Evolutionary conservation across 805 yeast species (phyloP).

Genomic region (Debaryomyces hansenii): DNA sequence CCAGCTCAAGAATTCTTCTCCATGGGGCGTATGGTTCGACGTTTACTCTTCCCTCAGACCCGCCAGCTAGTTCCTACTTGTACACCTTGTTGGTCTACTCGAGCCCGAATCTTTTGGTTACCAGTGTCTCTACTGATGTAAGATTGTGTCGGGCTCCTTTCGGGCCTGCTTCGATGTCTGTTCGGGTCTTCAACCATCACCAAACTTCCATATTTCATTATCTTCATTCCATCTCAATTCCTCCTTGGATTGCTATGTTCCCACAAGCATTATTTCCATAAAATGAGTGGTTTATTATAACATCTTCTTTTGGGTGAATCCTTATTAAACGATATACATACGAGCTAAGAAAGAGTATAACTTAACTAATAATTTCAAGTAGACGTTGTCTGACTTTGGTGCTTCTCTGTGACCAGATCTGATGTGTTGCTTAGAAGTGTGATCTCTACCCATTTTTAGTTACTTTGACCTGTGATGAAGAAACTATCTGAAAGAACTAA

Average conservation of each 20-base stretch:
- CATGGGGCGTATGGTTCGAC: too few relatives aligned
- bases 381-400: slow-evolving; percentile 99
- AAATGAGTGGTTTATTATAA: background rate
- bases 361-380: slow-evolving; percentile 97
- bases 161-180: background rate
- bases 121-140: background rate
- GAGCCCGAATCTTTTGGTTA: background rate
- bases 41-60: too few relatives aligned
- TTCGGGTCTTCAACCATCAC: background rate
- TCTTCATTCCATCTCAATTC: too few relatives aligned
- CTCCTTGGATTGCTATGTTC: too few relatives aligned
- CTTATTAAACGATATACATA: slow-evolving; percentile 51
- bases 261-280: too few relatives aligned
- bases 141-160: background rate
- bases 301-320: slow-evolving; percentile 1
- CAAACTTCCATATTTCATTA: background rate
- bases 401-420: slow-evolving; percentile 96
- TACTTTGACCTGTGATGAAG: slow-evolving; percentile 1
- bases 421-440: slow-evolving; percentile 92
- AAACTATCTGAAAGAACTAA: background rate
- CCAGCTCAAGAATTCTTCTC: background rate
- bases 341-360: slow-evolving; percentile 99
- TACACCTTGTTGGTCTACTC: background rate
- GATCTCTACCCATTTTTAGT: slow-evolving; percentile 91
- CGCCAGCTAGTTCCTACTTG: background rate